Evolutionary conservation across 441 rosid species (phyloP), one percentile per base, ranked within the genome.

Genomic region (Manihot esculenta): DNA sequence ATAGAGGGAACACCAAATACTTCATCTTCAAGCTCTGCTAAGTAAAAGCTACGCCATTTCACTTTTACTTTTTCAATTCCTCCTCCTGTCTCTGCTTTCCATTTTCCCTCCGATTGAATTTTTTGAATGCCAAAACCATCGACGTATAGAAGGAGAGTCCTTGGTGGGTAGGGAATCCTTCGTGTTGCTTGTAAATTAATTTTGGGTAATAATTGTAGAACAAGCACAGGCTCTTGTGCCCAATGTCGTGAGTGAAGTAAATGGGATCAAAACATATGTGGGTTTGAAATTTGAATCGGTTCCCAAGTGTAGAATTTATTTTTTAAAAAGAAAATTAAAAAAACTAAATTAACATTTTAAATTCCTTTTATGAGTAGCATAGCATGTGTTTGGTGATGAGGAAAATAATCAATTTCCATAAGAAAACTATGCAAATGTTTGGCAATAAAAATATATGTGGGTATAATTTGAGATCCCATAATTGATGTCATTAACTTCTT

Each of bases 201-300:
- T 35, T 26, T 14, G 42, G n/a, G 21, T 51, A 20, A 66, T 66
- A 15, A 18, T 12, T 30, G 33, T 1, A 30, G 33, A 30, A 30
- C 33, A 30, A n/a, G n/a, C n/a, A n/a, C n/a, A n/a, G n/a, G n/a
- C 41, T 35, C 41, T 5, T 7, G 0, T 35, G 41, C 5, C 41
- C 41, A 44, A 30, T 62, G n/a, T 18, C 55, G 74, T 44, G 74
- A 72, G 54, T 17, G 47, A 63, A 63, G 66, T 72, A 3, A 72
- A 72, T 72, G 7, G 10, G 5, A 5, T 49, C 7, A 2, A 11
- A 47, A 11, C 3, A 12, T 23, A 27, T 23, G 0, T 41, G 9
- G 9, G 13, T 68, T 68, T 68, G 10, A 68, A 68, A 38, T 68
- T 68, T 68, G 51, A 55, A 55, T 55, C n/a, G n/a, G n/a, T n/a